Percentiles rank a stretch among this genome's conserved stretches.
phyloP scores from a whole-genome alignment of 805 yeast species.

The Hanseniaspora lindneri region DNA sequence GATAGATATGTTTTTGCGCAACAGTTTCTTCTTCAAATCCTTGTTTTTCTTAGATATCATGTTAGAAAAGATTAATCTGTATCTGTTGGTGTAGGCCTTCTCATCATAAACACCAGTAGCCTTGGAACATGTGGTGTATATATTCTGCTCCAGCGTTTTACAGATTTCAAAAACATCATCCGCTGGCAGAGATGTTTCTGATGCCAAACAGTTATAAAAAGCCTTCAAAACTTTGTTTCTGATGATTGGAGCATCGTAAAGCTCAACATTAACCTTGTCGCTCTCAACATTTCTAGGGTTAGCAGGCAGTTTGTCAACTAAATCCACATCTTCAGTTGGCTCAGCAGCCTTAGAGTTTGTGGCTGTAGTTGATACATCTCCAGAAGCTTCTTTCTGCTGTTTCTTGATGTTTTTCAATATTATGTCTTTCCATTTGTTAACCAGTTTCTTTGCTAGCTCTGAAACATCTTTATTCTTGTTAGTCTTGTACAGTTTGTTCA shows the following conservation, averaged over 20 bases:
- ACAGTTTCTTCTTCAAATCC: slow-evolving; percentile 57
- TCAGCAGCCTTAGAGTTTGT: background rate
- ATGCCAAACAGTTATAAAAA: slow-evolving; percentile 77
- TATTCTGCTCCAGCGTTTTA: slow-evolving; percentile 56
- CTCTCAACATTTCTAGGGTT: slow-evolving; percentile 66
- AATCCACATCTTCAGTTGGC: slow-evolving; percentile 8
- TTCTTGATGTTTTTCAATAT: slow-evolving; percentile 52
- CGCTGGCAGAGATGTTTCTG: slow-evolving; percentile 58
- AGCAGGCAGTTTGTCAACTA: slow-evolving; percentile 12
- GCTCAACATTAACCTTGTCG: slow-evolving; percentile 58
- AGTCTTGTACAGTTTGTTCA: slow-evolving; percentile 70
- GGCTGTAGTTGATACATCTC: background rate
- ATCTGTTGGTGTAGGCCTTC: slow-evolving; percentile 59
- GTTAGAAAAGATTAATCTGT: slow-evolving; percentile 78
- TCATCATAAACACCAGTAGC: slow-evolving; percentile 39
- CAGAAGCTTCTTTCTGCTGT: slow-evolving; percentile 15
- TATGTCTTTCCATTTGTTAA: slow-evolving; percentile 80
- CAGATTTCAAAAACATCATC: slow-evolving; percentile 50
- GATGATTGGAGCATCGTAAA: slow-evolving; percentile 5
- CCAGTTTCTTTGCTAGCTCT: slow-evolving; percentile 65
- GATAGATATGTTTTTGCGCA: slow-evolving; percentile 55
- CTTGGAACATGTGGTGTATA: slow-evolving; percentile 28
- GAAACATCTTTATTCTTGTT: slow-evolving; percentile 49
- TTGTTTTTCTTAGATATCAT: slow-evolving; percentile 84
- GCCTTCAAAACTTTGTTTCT: slow-evolving; percentile 79